Percentiles rank a stretch among this genome's conserved stretches.
Evolutionary conservation across 345 rosid genomes (phyloP).

Genomic region (Arabis alpina): DNA sequence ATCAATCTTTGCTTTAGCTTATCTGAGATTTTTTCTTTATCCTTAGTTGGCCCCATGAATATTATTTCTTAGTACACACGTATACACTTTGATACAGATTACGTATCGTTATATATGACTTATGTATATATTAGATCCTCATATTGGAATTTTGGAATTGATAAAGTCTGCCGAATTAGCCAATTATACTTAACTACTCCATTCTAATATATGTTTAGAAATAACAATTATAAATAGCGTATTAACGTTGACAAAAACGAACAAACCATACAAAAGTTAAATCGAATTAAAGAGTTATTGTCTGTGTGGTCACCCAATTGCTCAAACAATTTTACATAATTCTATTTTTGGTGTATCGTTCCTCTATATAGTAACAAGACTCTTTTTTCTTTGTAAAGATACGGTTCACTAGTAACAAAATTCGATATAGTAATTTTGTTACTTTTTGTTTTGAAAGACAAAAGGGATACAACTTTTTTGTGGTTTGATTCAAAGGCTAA

Average conservation of each 20-base stretch:
- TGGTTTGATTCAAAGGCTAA: constrained; percentile 41
- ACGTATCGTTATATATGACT: neutral
- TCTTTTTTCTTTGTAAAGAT: no score
- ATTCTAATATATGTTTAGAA: neutral
- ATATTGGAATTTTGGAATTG: neutral
- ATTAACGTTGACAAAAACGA: neutral
- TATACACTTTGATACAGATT: neutral
- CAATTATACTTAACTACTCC: neutral
- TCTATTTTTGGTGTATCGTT: constrained; percentile 18
- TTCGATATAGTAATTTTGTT: neutral
- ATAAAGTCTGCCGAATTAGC: constrained; percentile 7
- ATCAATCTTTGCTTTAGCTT: constrained; percentile 11
- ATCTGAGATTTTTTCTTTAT: constrained; percentile 19
- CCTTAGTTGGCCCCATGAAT: constrained; percentile 8
- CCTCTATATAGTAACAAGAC: constrained; percentile 25
- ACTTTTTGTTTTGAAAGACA: constrained; percentile 21
- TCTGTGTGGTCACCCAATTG: constrained; percentile 2
- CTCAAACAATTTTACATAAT: constrained; percentile 13
- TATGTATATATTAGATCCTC: neutral
- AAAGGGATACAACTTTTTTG: constrained; percentile 38
- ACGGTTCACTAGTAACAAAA: no score
- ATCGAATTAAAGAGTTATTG: constrained; percentile 6
- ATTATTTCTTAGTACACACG: constrained; percentile 15
- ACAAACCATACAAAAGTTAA: constrained; percentile 1
- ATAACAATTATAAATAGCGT: neutral